Evolutionary conservation across 305 asterid species (phyloP).

Genomic region (Striga hermonthica): DNA sequence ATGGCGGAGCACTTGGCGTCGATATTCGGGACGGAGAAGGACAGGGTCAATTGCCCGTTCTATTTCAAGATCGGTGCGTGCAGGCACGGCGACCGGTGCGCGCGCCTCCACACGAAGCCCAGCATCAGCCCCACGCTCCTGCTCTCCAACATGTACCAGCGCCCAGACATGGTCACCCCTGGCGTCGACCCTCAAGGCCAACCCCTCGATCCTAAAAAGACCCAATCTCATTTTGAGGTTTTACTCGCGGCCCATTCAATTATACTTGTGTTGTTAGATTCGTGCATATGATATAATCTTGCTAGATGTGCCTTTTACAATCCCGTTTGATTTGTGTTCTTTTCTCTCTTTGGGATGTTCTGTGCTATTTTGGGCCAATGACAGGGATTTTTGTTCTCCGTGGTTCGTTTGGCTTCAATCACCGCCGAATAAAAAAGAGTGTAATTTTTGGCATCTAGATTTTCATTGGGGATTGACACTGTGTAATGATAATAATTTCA

Average conservation of each 20-base stretch:
- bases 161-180: constrained; percentile 90
- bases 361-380: no score
- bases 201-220: constrained; percentile 65
- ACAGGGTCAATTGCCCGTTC: constrained; percentile 87
- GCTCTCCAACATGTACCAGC: constrained; percentile 84
- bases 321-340: no score
- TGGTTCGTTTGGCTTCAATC: no score
- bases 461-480: no score
- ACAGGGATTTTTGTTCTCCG: no score
- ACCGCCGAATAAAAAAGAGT: no score
- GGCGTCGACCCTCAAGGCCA: constrained; percentile 85
- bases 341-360: no score
- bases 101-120: constrained; percentile 92
- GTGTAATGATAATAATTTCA: no score
- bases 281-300: background rate
- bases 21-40: constrained; percentile 91
- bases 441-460: no score
- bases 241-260: background rate
- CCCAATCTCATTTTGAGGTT: constrained; percentile 90
- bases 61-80: constrained; percentile 98
- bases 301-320: no score
- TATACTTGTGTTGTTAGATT: background rate
- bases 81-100: constrained; percentile 92
- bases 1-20: constrained; percentile 98
- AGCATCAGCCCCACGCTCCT: constrained; percentile 81